A percentile compares a stretch with the other conserved stretches of the same genome.
phyloP scores from a whole-genome alignment of 2,329 filamentous ascomycete genomes.

The Ophiocordyceps sinensis region DNA sequence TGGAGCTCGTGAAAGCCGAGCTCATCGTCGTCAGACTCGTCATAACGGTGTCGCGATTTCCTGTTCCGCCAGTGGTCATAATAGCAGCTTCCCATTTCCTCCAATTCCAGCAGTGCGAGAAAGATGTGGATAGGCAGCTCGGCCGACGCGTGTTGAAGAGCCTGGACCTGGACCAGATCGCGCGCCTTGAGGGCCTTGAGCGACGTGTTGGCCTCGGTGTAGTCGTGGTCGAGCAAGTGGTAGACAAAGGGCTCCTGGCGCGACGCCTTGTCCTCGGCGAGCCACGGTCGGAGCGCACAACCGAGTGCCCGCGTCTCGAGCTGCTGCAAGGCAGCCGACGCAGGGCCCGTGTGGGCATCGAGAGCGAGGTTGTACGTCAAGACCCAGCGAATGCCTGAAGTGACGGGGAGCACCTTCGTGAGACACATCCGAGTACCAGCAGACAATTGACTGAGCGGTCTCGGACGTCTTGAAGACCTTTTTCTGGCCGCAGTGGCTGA shows the following conservation, averaged over 20 bases:
- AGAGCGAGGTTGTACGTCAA: conserved; percentile 36
- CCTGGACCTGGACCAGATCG: conserved; percentile 12
- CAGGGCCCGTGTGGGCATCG: conserved; percentile 4
- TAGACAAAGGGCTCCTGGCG: conserved; percentile 8
- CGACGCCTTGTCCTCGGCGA: conserved; percentile 1
- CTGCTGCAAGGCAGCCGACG: conserved; percentile 9
- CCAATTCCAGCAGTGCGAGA: conserved; percentile 16
- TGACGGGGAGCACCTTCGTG: conserved; percentile 35
- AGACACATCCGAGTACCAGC: conserved; percentile 36
- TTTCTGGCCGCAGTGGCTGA: conserved; percentile 21
- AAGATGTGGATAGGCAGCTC: conserved; percentile 17
- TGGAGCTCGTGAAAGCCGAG: conserved; percentile 5
- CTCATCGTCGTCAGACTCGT: conserved; percentile 2
- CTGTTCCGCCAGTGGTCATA: background rate
- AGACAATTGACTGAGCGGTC: conserved; percentile 8
- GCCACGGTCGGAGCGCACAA: conserved; percentile 13
- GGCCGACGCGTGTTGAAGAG: conserved; percentile 10
- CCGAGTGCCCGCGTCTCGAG: conserved; percentile 7
- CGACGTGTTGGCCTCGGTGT: conserved; percentile 18
- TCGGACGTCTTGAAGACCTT: conserved; percentile 16
- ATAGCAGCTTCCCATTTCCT: conserved; percentile 8
- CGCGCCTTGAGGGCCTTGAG: conserved; percentile 11
- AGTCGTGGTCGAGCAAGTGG: conserved; percentile 18
- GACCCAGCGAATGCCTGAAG: conserved; percentile 31
- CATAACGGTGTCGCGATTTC: background rate